A percentile compares a stretch with the other conserved stretches of the same genome.
Conservation (phyloP, 352 stramenopile genomes). For the Phytophthora hybrid region DNA sequence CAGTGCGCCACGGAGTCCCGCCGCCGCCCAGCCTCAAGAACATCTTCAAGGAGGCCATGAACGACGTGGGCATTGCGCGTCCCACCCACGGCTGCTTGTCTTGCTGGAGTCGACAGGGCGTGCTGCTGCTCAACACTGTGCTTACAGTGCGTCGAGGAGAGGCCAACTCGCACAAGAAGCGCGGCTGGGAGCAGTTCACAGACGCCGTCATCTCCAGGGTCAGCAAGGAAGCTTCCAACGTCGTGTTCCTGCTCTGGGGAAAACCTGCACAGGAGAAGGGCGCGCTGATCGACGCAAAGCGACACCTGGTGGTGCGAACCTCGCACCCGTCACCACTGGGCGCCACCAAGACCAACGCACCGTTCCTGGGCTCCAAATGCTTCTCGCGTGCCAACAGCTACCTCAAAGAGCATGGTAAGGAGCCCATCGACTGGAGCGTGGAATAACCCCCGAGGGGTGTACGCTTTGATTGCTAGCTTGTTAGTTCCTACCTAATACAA, state of each 20-base stretch:
- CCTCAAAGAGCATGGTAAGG: slow-evolving; percentile 76
- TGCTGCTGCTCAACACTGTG: slow-evolving; percentile 98
- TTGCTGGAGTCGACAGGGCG: slow-evolving; percentile 94
- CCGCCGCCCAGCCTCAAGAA: slow-evolving; percentile 97
- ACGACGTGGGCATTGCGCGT: slow-evolving; percentile 74
- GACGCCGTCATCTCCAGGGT: slow-evolving; percentile 93
- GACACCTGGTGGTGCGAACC: slow-evolving; percentile 89
- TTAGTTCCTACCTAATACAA: slow-evolving; percentile 32
- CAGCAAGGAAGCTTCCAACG: slow-evolving; percentile 74
- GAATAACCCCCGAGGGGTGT: slow-evolving; percentile 25
- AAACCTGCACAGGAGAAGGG: slow-evolving; percentile 94
- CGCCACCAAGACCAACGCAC: slow-evolving; percentile 95
- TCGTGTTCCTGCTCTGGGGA: slow-evolving; percentile 99
- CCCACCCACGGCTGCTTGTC: slow-evolving; percentile 93
- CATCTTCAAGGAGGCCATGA: slow-evolving; percentile 97
- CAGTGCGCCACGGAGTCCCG: slow-evolving; percentile 89
- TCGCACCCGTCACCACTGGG: slow-evolving; percentile 95
- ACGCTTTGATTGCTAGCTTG: slow-evolving; percentile 11
- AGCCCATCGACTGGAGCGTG: slow-evolving; percentile 88
- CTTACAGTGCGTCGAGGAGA: slow-evolving; percentile 95
- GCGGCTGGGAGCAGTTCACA: slow-evolving; percentile 98
- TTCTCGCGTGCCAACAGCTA: slow-evolving; percentile 89
- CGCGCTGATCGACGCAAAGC: slow-evolving; percentile 76
- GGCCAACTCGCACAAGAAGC: slow-evolving; percentile 96
- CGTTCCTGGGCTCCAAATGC: slow-evolving; percentile 96